A percentile compares a stretch with the other conserved stretches of the same genome.
Conservation (phyloP, 129 eudicot genomes). For the Centrapalus pauciflorus region DNA sequence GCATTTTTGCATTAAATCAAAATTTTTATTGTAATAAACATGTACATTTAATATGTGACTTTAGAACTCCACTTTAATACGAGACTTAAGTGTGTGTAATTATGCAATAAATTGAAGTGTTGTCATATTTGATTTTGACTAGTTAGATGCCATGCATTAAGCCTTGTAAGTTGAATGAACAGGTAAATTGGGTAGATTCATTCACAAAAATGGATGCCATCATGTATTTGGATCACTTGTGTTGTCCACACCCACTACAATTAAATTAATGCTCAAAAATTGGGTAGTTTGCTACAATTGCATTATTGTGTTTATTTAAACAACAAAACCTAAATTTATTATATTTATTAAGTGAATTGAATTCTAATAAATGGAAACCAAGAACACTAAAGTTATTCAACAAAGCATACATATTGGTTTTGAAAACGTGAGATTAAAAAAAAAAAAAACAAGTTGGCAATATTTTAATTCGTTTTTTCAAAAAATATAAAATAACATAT, state of each 20-base stretch:
- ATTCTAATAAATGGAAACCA: too few relatives aligned
- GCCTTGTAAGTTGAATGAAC: neutral
- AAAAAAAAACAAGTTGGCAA: too few relatives aligned
- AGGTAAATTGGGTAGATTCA: neutral
- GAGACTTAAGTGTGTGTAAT: neutral
- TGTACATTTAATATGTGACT: too few relatives aligned
- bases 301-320: constrained; percentile 6
- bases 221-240: constrained; percentile 7
- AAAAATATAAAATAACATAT: too few relatives aligned
- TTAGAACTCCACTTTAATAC: too few relatives aligned
- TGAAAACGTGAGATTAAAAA: too few relatives aligned
- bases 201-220: neutral
- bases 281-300: constrained; percentile 2
- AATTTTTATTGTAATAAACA: too few relatives aligned
- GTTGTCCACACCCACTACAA: constrained; percentile 7
- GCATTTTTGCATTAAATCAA: too few relatives aligned
- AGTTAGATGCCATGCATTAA: constrained; percentile 12
- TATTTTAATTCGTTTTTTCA: too few relatives aligned
- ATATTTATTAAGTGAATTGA: too few relatives aligned
- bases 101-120: neutral
- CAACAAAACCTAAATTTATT: neutral
- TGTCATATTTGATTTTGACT: constrained; percentile 16
- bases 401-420: too few relatives aligned
- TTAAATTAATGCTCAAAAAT: constrained; percentile 14
- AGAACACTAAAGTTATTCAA: too few relatives aligned